Evolutionary conservation across 148 eudicot genomes (phyloP).

Genomic region (Mesembryanthemum crystallinum): DNA sequence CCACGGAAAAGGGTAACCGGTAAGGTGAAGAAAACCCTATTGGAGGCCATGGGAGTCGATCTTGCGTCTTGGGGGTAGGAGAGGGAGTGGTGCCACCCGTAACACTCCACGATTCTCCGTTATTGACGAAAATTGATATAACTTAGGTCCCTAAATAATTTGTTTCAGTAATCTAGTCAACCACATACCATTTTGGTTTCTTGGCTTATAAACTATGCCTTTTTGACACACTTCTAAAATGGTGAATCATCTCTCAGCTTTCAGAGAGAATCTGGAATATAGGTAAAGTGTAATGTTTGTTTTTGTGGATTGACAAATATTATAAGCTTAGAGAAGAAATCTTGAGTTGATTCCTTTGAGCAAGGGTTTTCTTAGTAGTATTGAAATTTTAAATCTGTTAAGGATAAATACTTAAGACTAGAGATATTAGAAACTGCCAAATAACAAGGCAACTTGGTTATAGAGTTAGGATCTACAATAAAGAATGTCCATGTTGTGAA

Average conservation of each 20-base stretch:
- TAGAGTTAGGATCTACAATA: background rate
- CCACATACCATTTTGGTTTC: constrained; percentile 7
- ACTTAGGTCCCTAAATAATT: constrained; percentile 7
- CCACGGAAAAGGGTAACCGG: no score
- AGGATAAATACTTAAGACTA: background rate
- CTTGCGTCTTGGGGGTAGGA: no score
- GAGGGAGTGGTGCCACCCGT: no score
- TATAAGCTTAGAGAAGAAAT: background rate
- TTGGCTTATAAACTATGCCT: constrained; percentile 11
- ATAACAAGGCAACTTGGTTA: constrained; percentile 10
- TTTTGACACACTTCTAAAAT: constrained; percentile 4
- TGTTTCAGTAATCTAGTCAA: constrained; percentile 9
- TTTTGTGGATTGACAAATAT: background rate
- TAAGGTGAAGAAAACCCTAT: no score
- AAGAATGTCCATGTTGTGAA: constrained; percentile 5
- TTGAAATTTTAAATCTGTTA: background rate
- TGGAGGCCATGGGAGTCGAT: no score
- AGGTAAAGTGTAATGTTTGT: background rate
- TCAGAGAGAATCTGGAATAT: background rate
- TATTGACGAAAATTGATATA: constrained; percentile 4
- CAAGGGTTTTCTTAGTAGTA: background rate
- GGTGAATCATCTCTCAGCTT: background rate
- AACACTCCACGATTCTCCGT: no score
- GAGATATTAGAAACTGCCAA: no score
- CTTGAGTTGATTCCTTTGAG: background rate